Base-by-base conservation (phyloP, 2,329 filamentous ascomycete species). In the Fusarium scirpi region DNA sequence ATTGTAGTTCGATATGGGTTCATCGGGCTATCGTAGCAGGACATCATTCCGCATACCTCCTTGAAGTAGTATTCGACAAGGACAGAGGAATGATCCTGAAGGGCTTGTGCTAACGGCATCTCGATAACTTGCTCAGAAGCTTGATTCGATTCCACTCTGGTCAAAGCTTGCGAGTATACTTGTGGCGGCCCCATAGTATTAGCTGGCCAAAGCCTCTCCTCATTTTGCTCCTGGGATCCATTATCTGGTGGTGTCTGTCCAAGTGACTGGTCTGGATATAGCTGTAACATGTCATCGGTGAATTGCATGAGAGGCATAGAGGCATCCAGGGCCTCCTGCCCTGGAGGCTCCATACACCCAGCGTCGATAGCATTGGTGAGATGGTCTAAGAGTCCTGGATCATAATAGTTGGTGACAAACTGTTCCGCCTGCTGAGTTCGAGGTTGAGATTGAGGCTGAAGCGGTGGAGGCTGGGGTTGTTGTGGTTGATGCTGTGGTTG, bases 51-150 rank as follows among this genome's bases (percentile, higher is more conserved):
- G 51, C 87, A 89, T 5, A 90, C 87, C 63, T 89, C 86, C 70
- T 86, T 86, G 78, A 90, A 90, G 70, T 90, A 90, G 70, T 90
- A 88, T 49, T 89, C 87, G 12, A 90, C 85, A 18, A 90, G 79
- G 47, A 86, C 83, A 48, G 86, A 88, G 6, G 86, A 84, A 20
- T 84, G 80, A 48, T 87, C 70, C 27, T 70, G 66, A 6, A 77
- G 71, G 40, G 71, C 57, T 40, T 59, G 55, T 12, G 70, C 46
- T 22, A 73, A 45, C 3, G 70, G 67, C 47, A 70, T 58, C 18
- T 70, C 66, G 30, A 30, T 22, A 34, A 34, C 38, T 25, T 45
- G 13, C 11, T 62, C 44, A 48, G 56, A 16, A 18, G 41, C 6
- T 48, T 57, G 67, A 9, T 52, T 60, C 15, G 63, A 30, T 7